Conservation (phyloP, 2,329 filamentous ascomycete species). For the Cytospora leucostoma region DNA sequence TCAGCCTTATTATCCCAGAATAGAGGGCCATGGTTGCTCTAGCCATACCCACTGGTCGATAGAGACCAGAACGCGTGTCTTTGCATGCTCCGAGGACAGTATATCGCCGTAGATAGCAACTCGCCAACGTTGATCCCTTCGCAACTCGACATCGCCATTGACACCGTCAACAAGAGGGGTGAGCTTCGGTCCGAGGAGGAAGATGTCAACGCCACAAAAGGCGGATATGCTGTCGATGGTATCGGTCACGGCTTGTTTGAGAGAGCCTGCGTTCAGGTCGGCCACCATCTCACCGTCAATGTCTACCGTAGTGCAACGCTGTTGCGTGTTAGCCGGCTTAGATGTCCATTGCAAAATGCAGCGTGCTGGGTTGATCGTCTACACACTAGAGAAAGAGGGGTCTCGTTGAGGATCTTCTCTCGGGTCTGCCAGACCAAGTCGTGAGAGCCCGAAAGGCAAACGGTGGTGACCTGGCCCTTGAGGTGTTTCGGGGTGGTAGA, state of each 20-base stretch:
- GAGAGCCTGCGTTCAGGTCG: slow-evolving; percentile 65
- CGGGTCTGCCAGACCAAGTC: slow-evolving; percentile 88
- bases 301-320: slow-evolving; percentile 93
- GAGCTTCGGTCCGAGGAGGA: slow-evolving; percentile 87
- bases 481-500: slow-evolving; percentile 76
- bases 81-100: slow-evolving; percentile 93
- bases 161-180: slow-evolving; percentile 74
- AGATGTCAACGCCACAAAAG: slow-evolving; percentile 94
- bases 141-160: slow-evolving; percentile 78
- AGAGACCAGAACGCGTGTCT: slow-evolving; percentile 93
- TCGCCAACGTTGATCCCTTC: slow-evolving; percentile 86
- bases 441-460: slow-evolving; percentile 84
- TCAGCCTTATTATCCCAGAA: slow-evolving; percentile 36
- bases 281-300: slow-evolving; percentile 89
- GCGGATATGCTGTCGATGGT: slow-evolving; percentile 84
- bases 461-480: slow-evolving; percentile 75
- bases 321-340: slow-evolving; percentile 29
- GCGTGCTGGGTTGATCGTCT: slow-evolving; percentile 18
- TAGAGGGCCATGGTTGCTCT: neutral
- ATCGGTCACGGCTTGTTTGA: slow-evolving; percentile 75
- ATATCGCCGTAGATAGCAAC: slow-evolving; percentile 95
- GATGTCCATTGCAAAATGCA: slow-evolving; percentile 33
- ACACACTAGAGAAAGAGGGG: slow-evolving; percentile 87
- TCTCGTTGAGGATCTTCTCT: slow-evolving; percentile 87
- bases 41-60: slow-evolving; percentile 84